Conservation (phyloP, 495 filamentous ascomycete genomes). For the Peziza echinospora region DNA sequence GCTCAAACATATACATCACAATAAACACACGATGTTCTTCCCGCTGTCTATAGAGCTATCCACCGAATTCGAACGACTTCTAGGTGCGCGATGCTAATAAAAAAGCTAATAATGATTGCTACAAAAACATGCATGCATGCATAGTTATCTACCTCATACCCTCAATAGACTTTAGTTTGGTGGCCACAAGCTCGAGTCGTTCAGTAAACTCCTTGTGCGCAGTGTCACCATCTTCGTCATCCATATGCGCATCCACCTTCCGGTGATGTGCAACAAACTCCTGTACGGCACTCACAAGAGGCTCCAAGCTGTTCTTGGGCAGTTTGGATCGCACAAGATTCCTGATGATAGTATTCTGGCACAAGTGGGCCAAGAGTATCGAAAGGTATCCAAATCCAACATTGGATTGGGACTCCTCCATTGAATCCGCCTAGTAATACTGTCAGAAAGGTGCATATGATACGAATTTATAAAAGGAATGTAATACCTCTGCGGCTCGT, state of each 20-base stretch:
- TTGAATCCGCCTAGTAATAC: conserved; percentile 47
- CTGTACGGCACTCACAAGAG: conserved; percentile 53
- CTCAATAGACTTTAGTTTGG: conserved; percentile 20
- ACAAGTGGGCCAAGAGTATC: conserved; percentile 61
- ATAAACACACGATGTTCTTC: too few relatives aligned
- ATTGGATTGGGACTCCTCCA: conserved; percentile 63
- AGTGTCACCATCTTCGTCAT: conserved; percentile 27
- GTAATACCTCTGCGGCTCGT: conserved; percentile 29
- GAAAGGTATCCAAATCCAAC: conserved; percentile 83
- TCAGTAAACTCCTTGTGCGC: conserved; percentile 32
- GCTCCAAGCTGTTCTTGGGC: conserved; percentile 35
- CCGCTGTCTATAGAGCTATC: too few relatives aligned
- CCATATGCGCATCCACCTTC: conserved; percentile 40
- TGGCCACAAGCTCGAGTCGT: conserved; percentile 36
- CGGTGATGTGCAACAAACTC: conserved; percentile 66
- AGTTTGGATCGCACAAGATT: conserved; percentile 30
- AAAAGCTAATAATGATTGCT: too few relatives aligned
- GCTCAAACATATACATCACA: too few relatives aligned
- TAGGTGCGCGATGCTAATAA: too few relatives aligned
- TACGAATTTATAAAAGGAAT: too few relatives aligned
- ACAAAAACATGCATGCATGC: too few relatives aligned
- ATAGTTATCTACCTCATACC: too few relatives aligned
- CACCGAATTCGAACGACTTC: too few relatives aligned
- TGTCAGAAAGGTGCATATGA: conserved; percentile 1
- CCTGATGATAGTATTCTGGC: conserved; percentile 34